Base-by-base conservation (phyloP, 306 rosid species). In the Casuarina cunninghamiana region DNA sequence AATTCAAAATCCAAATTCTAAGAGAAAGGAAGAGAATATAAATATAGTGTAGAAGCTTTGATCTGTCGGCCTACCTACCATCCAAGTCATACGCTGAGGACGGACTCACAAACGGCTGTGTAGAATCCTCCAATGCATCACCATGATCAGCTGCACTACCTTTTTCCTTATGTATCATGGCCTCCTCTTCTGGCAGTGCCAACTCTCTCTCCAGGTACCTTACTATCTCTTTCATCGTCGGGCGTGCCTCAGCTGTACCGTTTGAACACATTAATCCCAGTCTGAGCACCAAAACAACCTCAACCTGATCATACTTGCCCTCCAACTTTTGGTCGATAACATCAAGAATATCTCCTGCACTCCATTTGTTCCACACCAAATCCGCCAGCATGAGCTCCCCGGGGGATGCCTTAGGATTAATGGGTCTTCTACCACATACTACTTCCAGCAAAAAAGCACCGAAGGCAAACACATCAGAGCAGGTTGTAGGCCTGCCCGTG, bases 281-380 rank as follows among this genome's bases (percentile, higher is more conserved):
- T 76, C 78, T 80, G 0, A 89, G 21, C 61, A 89, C 86, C 75
- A 85, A 32, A 81, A 80, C 80, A 3, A 73, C 90, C 83, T 89
- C 87, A 35, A 3, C 62, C 75, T 80, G 87, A 78, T 85, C 84
- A 35, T 80, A 87, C n/a, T 16, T 75, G 15, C 88, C 86, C 2
- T 48, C 83, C 78, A 89, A 46, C 60, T 53, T 87, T 0, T 53
- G 32, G 21, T 87, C 93, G 77, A 87, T 78, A 45, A 84, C 86
- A 46, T 68, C 83, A 69, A 85, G 41, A 48, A 60, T 17, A 5
- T 43, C 44, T 75, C 93, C 93, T 44, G 32, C 62, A 17, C 72
- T 76, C 87, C 90, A 87, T 76, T 51, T 73, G 1, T 87, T 91
- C 91, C 90, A 87, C 12, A 89, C 91, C 87, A 88, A 89, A 6